These are phyloP conservation scores for Xylaria sp. DNA, from an alignment of 2,329 filamentous ascomycete genomes.

Conservation along the genomic window DNA sequence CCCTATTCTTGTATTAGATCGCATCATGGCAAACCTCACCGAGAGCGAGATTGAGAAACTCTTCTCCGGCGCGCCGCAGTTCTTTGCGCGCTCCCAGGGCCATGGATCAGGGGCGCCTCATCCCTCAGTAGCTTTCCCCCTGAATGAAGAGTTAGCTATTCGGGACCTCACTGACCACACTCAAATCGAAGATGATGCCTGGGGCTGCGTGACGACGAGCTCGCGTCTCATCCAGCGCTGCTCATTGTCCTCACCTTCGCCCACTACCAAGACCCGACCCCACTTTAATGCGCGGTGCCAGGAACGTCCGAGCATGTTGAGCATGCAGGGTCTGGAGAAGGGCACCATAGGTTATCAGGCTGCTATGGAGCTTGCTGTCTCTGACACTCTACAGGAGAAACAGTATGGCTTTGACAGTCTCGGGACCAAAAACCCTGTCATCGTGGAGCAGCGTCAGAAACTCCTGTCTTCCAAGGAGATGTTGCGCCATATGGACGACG, in stretches of 20 bases:
- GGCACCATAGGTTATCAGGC: slow-evolving; percentile 65
- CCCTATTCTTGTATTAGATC: slow-evolving; percentile 47
- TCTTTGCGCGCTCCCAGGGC: slow-evolving; percentile 56
- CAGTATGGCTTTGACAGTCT: slow-evolving; percentile 55
- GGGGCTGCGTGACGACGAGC: slow-evolving; percentile 58
- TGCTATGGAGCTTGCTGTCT: slow-evolving; percentile 59
- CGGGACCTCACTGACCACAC: slow-evolving; percentile 60
- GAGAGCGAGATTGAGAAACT: slow-evolving; percentile 60
- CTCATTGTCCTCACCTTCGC: slow-evolving; percentile 40
- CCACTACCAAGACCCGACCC: slow-evolving; percentile 43
- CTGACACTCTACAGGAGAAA: slow-evolving; percentile 59
- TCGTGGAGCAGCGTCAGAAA: slow-evolving; percentile 53
- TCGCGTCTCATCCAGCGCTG: slow-evolving; percentile 53
- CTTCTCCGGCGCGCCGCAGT: slow-evolving; percentile 72
- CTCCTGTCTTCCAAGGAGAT: slow-evolving; percentile 50
- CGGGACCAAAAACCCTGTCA: slow-evolving; percentile 49
- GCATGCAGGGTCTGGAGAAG: slow-evolving; percentile 65
- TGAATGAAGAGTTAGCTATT: slow-evolving; percentile 57
- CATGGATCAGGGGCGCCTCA: slow-evolving; percentile 56
- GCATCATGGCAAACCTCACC: slow-evolving; percentile 56
- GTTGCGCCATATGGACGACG: slow-evolving; percentile 50
- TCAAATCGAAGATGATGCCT: slow-evolving; percentile 58
- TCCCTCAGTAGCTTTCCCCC: slow-evolving; percentile 62
- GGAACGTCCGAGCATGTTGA: slow-evolving; percentile 66
- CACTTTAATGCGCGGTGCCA: slow-evolving; percentile 56